Evolutionary conservation across 345 rosid genomes (phyloP), one percentile per base, ranked within the genome.

Genomic region (Linum usitatissimum): DNA sequence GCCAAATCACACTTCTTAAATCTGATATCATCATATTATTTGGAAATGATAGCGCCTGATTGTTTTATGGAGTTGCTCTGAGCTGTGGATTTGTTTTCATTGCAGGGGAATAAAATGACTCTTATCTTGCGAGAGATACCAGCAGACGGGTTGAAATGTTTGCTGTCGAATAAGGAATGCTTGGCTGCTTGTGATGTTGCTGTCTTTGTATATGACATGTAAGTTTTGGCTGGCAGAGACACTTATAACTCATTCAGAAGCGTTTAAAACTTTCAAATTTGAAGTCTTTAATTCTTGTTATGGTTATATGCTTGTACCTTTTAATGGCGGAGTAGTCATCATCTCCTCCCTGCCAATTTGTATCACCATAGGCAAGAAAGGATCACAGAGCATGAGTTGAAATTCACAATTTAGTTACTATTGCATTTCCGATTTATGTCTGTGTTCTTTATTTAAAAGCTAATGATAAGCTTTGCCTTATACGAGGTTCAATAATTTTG

Each of bases 121-220:
- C 86, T 86, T 60, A 74, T 83, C 67, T 70, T 86, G 76, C 82
- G 69, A 61, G 96, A 89, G 70, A 80, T 89, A 69, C 83, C 94
- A 57, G 94, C 84, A 76, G 90, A 78, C 55, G 85, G 77, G 61
- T 78, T 78, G 8, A 77, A 78, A 59, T 73, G 80, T 63, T 21
- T 84, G 59, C 65, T 84, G 17, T 74, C 81, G 13, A 74, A 66
- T 62, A 76, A 76, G 67, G 82, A 86, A 59, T 71, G 81, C 64
- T 70, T 86, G 74, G 84, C 94, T 28, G 73, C 79, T 55, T 81
- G 84, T 74, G 89, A 89, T 75, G 87, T 83, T 45, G 86, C 87
- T 61, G 81, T 84, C 61, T 80, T 89, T 79, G 79, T 84, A 36
- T 84, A 77, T 68, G 96, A 89, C 70, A 72, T 84, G 94, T 84